Conservation (phyloP, 768 basidiomycete genomes). For the Hypholoma fasciculare region DNA sequence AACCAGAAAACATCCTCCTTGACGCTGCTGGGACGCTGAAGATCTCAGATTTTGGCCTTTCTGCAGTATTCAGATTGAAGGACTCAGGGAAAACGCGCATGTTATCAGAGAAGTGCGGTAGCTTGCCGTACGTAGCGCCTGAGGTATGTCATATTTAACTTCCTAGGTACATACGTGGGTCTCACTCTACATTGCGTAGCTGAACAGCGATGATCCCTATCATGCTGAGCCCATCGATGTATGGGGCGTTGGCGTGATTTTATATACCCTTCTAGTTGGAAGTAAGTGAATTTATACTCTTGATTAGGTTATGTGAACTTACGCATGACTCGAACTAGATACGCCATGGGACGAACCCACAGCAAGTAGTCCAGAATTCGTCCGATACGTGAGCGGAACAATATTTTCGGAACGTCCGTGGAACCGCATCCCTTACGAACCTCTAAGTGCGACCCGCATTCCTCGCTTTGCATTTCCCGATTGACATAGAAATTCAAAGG, state of each 20-base stretch:
- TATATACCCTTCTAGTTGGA: constrained; percentile 88
- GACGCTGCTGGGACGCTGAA: constrained; percentile 85
- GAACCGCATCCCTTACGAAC: constrained; percentile 58
- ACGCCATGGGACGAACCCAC: constrained; percentile 99
- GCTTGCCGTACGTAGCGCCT: constrained; percentile 92
- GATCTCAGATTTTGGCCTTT: constrained; percentile 94
- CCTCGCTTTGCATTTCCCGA: neutral
- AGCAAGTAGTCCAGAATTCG: constrained; percentile 71
- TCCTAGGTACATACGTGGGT: neutral
- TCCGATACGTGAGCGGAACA: constrained; percentile 70
- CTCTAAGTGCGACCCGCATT: constrained; percentile 56
- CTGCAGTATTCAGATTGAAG: constrained; percentile 86
- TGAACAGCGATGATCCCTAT: constrained; percentile 70
- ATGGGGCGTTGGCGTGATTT: constrained; percentile 94
- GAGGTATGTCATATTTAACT: constrained; percentile 57
- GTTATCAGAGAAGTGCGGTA: constrained; percentile 85
- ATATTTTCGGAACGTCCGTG: constrained; percentile 80
- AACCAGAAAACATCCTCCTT: constrained; percentile 93
- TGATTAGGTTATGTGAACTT: neutral
- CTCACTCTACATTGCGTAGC: constrained; percentile 34
- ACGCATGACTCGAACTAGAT: constrained; percentile 45
- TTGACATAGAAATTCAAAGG: constrained; percentile 40
- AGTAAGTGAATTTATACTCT: constrained; percentile 55
- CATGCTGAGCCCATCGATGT: constrained; percentile 91
- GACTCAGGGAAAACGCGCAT: constrained; percentile 73